Evolutionary conservation across 441 rosid genomes (phyloP), one percentile per base, ranked within the genome.

Genomic region (Pelargonium myrrhifolium): DNA sequence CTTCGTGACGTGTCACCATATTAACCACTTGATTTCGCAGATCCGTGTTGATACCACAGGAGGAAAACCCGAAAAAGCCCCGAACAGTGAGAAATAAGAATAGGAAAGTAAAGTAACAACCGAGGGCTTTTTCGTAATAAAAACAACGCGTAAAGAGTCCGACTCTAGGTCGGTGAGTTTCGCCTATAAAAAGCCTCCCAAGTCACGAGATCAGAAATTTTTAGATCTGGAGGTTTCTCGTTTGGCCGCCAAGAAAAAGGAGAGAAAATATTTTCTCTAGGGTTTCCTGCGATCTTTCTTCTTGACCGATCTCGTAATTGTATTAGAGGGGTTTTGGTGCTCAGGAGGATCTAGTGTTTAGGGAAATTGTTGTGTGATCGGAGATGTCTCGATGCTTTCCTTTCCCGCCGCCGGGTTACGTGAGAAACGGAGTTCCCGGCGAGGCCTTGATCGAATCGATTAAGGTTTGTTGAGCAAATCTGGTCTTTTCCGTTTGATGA

Each of bases 321-420:
- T 6, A 1, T 51, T 51, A 15, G 58, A 9, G 58, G 21, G 58
- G 58, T 51, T 51, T 51, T 51, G 9, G 22, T 51, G 17, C 18
- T 6, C 21, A 2, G 1, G 26, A 1, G 26, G 60, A 8, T 55
- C 26, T 55, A 20, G 26, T 55, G 2, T 55, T 37, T 37, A 7
- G 40, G 40, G 8, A 37, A 37, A 0, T 37, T 55, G 26, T 7
- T 55, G 2, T 55, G 21, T 55, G 26, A 11, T 55, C 60, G 60
- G 73, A 40, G 39, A 87, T 92, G 96, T 81, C 98, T 62, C 84
- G 87, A 70, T 87, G 89, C 84, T 87, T 80, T 73, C 86, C 90
- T 66, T 86, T 75, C 65, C 79, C 76, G 53, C 80, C 79, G 63
- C 75, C 77, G 15, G 74, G 76, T 65, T 65, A 77, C 69, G 56